Conservation (phyloP, 257 asterid species). For the Plantago ovata region DNA sequence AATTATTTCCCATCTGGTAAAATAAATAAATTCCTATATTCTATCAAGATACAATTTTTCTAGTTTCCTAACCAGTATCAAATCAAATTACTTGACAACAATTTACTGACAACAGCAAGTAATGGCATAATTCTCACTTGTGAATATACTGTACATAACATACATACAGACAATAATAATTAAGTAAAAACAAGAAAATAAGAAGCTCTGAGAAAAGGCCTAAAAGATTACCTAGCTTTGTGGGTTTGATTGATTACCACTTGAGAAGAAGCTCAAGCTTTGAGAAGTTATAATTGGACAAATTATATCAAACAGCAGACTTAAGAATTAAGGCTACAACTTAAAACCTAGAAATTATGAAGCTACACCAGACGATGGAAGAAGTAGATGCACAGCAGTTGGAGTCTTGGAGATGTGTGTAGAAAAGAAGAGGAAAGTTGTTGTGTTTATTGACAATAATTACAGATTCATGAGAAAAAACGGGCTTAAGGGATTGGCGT, state of each 20-base stretch:
- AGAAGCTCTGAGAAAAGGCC: neutral
- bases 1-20: too few species aligned
- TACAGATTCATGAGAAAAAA: too few species aligned
- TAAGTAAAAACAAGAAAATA: too few species aligned
- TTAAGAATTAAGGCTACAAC: constrained; percentile 22
- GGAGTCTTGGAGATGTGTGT: constrained; percentile 6
- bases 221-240: neutral
- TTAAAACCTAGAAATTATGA: neutral
- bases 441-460: too few species aligned
- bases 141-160: too few species aligned
- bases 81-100: too few species aligned
- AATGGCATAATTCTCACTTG: neutral
- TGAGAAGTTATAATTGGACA: constrained; percentile 31
- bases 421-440: constrained; percentile 6
- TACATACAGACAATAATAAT: neutral
- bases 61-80: neutral
- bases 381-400: constrained; percentile 13
- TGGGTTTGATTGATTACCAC: constrained; percentile 19
- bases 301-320: constrained; percentile 25
- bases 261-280: constrained; percentile 39
- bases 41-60: neutral
- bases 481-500: too few species aligned
- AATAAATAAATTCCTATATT: neutral
- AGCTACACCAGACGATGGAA: constrained; percentile 7
- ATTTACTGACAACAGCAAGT: neutral